A percentile compares a stretch with the other conserved stretches of the same genome.
Conservation (phyloP, 140 eudicot species). For the Erigeron philadelphicus region DNA sequence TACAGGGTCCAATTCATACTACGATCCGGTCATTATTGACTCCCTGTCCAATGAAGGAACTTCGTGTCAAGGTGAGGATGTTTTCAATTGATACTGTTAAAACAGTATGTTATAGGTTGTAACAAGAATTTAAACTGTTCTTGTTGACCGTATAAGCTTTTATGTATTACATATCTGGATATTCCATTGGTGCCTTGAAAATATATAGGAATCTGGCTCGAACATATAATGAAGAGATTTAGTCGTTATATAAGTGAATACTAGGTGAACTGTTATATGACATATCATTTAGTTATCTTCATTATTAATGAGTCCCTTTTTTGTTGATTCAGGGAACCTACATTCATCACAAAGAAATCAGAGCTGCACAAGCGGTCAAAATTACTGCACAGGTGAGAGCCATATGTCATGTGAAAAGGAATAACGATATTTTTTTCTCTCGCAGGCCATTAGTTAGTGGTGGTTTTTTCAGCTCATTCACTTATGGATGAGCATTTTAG, state of each 20-base stretch:
- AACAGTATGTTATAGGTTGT: background rate
- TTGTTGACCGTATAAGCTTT: too few relatives aligned
- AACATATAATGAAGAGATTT: too few relatives aligned
- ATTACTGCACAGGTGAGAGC: constrained; percentile 75
- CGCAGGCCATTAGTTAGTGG: background rate
- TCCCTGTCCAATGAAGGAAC: constrained; percentile 93
- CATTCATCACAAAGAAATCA: constrained; percentile 80
- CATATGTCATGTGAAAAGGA: background rate
- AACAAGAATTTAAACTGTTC: too few relatives aligned
- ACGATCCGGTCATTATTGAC: constrained; percentile 71
- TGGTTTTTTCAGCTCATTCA: background rate
- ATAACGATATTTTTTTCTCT: background rate
- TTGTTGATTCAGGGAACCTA: constrained; percentile 57
- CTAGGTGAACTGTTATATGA: background rate
- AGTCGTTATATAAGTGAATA: background rate
- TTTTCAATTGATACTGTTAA: background rate
- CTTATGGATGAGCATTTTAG: background rate
- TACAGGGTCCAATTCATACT: constrained; percentile 74
- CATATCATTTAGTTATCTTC: background rate
- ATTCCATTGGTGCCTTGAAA: too few relatives aligned
- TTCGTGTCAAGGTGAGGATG: constrained; percentile 63
- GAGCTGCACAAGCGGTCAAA: constrained; percentile 98
- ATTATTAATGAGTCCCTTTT: constrained; percentile 4
- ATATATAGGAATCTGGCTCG: too few relatives aligned
- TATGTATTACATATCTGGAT: too few relatives aligned